Evolutionary conservation across 305 asterid genomes (phyloP).

Genomic region (Fraxinus albicans): DNA sequence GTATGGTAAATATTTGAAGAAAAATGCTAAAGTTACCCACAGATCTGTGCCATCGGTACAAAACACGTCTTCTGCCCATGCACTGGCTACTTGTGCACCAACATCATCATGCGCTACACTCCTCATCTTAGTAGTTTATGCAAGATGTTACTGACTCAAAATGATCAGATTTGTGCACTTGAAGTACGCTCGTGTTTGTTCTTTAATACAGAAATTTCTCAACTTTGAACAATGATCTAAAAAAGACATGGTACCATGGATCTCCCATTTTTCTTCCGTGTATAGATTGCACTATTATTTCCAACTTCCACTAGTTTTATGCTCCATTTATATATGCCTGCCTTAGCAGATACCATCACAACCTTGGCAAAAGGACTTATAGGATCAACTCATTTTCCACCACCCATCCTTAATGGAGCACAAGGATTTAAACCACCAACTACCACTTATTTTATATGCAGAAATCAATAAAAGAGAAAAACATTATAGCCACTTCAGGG

Average conservation of each 20-base stretch:
- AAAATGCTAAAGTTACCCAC: neutral
- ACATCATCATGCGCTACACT: neutral
- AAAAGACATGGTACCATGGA: neutral
- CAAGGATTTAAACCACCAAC: slow-evolving; percentile 1
- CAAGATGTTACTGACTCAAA: neutral
- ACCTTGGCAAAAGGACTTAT: neutral
- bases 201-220: neutral
- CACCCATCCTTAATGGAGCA: neutral
- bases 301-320: neutral
- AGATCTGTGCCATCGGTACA: neutral
- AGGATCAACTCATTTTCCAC: neutral
- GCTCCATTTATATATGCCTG: neutral
- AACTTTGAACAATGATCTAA: neutral
- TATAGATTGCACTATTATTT: neutral
- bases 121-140: neutral
- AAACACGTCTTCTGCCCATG: neutral
- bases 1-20: neutral
- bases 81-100: neutral
- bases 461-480: neutral
- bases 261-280: neutral
- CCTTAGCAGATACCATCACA: neutral
- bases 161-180: neutral
- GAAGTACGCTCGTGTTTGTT: neutral
- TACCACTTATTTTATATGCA: neutral
- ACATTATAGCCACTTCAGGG: neutral